Percentiles rank a stretch among this genome's conserved stretches.
These are phyloP conservation scores for Discostella stelligera DNA, from an alignment of 352 stramenopile species.

Conservation along the genomic window DNA sequence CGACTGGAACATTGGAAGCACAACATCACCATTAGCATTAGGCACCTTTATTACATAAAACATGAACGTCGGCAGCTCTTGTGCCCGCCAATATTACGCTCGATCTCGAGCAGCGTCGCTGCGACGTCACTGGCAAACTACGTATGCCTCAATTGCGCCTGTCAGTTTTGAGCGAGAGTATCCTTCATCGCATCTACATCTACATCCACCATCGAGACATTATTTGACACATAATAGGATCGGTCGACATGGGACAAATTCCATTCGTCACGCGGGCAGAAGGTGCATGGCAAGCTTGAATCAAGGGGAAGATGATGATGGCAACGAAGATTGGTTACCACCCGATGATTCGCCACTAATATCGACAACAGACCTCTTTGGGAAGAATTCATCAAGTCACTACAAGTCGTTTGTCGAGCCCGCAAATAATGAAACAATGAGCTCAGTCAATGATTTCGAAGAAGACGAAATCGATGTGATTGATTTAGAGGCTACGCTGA, in stretches of 20 bases:
- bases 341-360: conserved; percentile 29
- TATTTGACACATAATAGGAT: background rate
- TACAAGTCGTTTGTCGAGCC: background rate
- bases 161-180: background rate
- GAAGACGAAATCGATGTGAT: conserved; percentile 47
- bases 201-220: background rate
- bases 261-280: background rate
- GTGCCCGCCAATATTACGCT: conserved; percentile 6
- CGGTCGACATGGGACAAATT: background rate
- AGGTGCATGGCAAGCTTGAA: conserved; percentile 7
- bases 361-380: background rate
- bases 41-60: too few species aligned
- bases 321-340: conserved; percentile 34
- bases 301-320: conserved; percentile 9
- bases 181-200: background rate
- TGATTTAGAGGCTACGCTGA: conserved; percentile 46
- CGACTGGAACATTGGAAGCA: too few species aligned
- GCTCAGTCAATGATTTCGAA: conserved; percentile 1
- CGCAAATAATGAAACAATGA: background rate
- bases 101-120: background rate
- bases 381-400: background rate
- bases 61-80: background rate
- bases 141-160: background rate
- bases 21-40: too few species aligned
- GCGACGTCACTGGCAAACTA: background rate